Evolutionary conservation across 1,284 basidiomycete genomes (phyloP).

Genomic region (Crucibulum parvulum): DNA sequence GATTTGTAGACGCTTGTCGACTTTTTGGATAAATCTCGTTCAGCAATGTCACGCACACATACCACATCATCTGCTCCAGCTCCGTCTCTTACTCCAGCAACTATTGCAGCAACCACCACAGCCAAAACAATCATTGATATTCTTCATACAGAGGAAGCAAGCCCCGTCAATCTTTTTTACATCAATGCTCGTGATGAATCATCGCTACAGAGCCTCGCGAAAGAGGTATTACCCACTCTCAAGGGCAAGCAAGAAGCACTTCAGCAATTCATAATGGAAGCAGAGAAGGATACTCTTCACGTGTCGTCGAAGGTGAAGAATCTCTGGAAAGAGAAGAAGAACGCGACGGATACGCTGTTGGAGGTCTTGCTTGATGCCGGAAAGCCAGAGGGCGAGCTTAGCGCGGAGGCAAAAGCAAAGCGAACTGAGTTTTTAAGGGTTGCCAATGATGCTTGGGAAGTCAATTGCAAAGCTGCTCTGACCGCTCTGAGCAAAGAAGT

Average conservation of each 20-base stretch:
- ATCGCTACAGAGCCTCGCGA: slow-evolving; percentile 49
- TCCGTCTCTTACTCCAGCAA: slow-evolving; percentile 81
- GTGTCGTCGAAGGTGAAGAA: slow-evolving; percentile 67
- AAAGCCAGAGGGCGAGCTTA: slow-evolving; percentile 50
- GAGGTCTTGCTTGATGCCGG: slow-evolving; percentile 52
- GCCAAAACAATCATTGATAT: slow-evolving; percentile 71
- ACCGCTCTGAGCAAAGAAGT: slow-evolving; percentile 60
- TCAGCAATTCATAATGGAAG: slow-evolving; percentile 57
- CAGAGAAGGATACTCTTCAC: slow-evolving; percentile 49
- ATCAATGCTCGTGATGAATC: slow-evolving; percentile 58
- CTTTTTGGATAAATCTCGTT: slow-evolving; percentile 85
- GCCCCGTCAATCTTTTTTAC: slow-evolving; percentile 58
- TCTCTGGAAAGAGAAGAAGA: slow-evolving; percentile 64
- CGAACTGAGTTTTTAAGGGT: slow-evolving; percentile 58
- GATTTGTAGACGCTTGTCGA: slow-evolving; percentile 52
- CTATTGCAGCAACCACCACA: slow-evolving; percentile 69
- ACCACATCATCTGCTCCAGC: slow-evolving; percentile 77
- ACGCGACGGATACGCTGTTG: slow-evolving; percentile 50
- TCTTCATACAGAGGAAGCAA: slow-evolving; percentile 63
- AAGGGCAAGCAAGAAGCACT: slow-evolving; percentile 59
- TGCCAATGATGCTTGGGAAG: slow-evolving; percentile 44
- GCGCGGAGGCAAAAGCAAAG: slow-evolving; percentile 53
- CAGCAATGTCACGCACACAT: slow-evolving; percentile 65
- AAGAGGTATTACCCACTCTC: slow-evolving; percentile 50
- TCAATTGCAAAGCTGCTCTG: slow-evolving; percentile 34